Evolutionary conservation across 768 basidiomycete genomes (phyloP).

Genomic region (Gymnopilus dilepis): DNA sequence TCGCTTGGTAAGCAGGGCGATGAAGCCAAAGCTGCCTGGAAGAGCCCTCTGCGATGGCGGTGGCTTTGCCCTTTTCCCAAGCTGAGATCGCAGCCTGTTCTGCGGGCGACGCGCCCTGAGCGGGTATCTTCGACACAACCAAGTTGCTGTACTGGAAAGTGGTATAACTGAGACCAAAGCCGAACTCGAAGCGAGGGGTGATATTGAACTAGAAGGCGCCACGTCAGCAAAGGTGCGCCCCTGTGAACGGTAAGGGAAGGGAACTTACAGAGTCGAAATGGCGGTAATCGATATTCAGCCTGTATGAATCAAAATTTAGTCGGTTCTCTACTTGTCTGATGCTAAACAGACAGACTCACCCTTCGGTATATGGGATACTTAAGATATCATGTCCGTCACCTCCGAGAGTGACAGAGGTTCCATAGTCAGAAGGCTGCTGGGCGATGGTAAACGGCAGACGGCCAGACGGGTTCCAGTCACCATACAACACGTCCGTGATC

Average conservation of each 20-base stretch:
- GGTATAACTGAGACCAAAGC: conserved; percentile 89
- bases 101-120: conserved; percentile 43
- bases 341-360: conserved; percentile 32
- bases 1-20: conserved; percentile 63
- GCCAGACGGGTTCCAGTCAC: conserved; percentile 70
- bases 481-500: conserved; percentile 74
- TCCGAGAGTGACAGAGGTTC: conserved; percentile 51
- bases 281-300: conserved; percentile 73
- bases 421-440: conserved; percentile 60
- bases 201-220: conserved; percentile 60
- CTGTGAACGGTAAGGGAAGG: not conserved
- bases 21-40: conserved; percentile 70
- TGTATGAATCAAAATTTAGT: conserved; percentile 19
- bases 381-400: conserved; percentile 44
- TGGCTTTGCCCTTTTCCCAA: conserved; percentile 67
- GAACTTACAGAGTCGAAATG: conserved; percentile 68
- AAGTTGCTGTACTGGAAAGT: conserved; percentile 74
- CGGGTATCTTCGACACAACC: conserved; percentile 45
- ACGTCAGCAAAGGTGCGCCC: not conserved
- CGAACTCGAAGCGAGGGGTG: conserved; percentile 85
- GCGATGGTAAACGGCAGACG: conserved; percentile 80
- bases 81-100: conserved; percentile 40
- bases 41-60: conserved; percentile 60
- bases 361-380: conserved; percentile 63
- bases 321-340: not conserved